phyloP scores from a whole-genome alignment of 352 stramenopile species.

The Achlya hypogyna region DNA sequence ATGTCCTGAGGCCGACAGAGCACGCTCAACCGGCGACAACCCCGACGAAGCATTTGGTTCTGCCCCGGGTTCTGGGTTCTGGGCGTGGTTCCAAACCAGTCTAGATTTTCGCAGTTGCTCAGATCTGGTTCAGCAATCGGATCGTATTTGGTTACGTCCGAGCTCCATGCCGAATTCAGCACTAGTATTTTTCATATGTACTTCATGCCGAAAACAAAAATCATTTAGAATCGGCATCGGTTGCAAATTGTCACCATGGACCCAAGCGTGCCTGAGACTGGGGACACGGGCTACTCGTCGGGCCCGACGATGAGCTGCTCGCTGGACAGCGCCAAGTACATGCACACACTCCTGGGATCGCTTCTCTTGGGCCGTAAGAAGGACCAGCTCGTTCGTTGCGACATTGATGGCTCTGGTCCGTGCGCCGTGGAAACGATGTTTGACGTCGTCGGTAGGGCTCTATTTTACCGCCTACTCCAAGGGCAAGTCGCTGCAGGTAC shows the following conservation, averaged over 20 bases:
- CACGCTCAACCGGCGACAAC: background rate
- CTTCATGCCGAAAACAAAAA: no score
- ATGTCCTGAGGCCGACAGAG: background rate
- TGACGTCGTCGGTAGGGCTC: background rate
- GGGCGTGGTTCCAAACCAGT: no score
- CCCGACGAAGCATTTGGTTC: background rate
- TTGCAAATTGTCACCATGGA: no score
- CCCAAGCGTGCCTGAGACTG: no score
- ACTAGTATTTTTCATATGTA: no score
- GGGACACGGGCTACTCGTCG: no score
- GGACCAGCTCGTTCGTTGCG: slow-evolving; percentile 68
- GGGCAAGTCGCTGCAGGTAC: slow-evolving; percentile 64
- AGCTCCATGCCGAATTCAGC: no score
- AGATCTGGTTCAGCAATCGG: no score
- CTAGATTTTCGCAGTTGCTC: no score
- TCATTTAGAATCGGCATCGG: no score
- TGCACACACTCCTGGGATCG: slow-evolving; percentile 64
- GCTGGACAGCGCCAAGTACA: slow-evolving; percentile 47
- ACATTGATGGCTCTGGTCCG: slow-evolving; percentile 50
- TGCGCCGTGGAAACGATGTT: background rate
- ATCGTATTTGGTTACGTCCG: no score
- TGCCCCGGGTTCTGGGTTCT: no score
- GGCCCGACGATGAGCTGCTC: slow-evolving; percentile 8
- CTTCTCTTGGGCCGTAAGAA: slow-evolving; percentile 49
- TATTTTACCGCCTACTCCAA: slow-evolving; percentile 70